Evolutionary conservation across 805 yeast genomes (phyloP).

Genomic region (Kazachstania kunashirensis): DNA sequence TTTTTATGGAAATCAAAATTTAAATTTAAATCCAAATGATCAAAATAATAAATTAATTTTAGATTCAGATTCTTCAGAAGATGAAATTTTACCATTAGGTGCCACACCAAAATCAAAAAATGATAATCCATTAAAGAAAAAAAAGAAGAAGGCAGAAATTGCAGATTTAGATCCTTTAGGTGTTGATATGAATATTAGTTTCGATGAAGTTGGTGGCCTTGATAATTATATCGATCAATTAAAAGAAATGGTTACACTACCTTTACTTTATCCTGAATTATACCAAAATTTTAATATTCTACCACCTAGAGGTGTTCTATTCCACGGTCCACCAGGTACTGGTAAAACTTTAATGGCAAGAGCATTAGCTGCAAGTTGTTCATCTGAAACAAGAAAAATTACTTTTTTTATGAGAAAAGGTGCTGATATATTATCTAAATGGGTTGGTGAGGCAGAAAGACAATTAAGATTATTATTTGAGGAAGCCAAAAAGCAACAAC

Average conservation of each 20-base stretch:
- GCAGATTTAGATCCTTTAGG: conserved; percentile 94
- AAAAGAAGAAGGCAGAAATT: conserved; percentile 43
- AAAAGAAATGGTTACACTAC: conserved; percentile 94
- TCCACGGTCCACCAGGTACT: conserved; percentile 99
- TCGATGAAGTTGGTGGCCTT: conserved; percentile 81
- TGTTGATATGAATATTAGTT: conserved; percentile 75
- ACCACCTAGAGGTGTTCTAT: conserved; percentile 94
- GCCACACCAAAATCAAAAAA: conserved; percentile 32
- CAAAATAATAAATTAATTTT: conserved; percentile 23
- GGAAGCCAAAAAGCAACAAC: conserved; percentile 93
- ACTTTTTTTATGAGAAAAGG: conserved; percentile 98
- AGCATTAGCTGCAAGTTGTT: conserved; percentile 91
- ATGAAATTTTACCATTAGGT: conserved; percentile 43
- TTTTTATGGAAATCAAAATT: conserved; percentile 16
- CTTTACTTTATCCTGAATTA: conserved; percentile 85
- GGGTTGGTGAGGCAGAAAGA: conserved; percentile 99
- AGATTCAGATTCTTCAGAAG: conserved; percentile 58
- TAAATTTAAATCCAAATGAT: conserved; percentile 7
- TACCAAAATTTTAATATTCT: conserved; percentile 83
- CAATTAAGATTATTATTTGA: conserved; percentile 84
- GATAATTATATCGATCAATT: conserved; percentile 83
- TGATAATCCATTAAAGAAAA: conserved; percentile 26
- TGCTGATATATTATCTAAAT: conserved; percentile 91
- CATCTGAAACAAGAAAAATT: conserved; percentile 73
- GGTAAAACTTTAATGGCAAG: conserved; percentile 98